Evolutionary conservation across 1,284 basidiomycete species (phyloP).

Genomic region (Entoloma clypeatum): DNA sequence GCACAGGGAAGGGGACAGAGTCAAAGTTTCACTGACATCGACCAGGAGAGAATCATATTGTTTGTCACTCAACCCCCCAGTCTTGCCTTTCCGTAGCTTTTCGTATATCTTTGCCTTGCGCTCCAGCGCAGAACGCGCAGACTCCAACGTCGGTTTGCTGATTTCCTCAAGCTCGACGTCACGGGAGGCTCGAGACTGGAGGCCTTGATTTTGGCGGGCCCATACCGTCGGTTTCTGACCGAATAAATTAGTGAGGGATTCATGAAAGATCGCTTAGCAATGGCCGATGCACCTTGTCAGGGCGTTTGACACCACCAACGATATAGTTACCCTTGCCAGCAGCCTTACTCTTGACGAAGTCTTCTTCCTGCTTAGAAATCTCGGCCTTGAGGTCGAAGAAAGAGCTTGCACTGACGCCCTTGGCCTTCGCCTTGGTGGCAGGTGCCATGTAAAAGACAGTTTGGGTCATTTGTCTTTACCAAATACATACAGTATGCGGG

Average conservation of each 20-base stretch:
- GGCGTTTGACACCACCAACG: slow-evolving; percentile 54
- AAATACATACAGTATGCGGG: too few species aligned
- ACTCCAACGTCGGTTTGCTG: slow-evolving; percentile 65
- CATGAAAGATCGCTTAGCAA: background rate
- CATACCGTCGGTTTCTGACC: slow-evolving; percentile 68
- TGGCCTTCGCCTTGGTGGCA: slow-evolving; percentile 53
- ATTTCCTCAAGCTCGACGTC: slow-evolving; percentile 66
- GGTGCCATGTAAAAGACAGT: too few species aligned
- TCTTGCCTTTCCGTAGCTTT: slow-evolving; percentile 75
- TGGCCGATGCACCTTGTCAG: slow-evolving; percentile 54
- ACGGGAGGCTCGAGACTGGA: slow-evolving; percentile 53
- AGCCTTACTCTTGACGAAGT: slow-evolving; percentile 56
- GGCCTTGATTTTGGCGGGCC: slow-evolving; percentile 69
- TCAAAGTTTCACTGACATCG: slow-evolving; percentile 58
- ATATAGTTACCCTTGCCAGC: slow-evolving; percentile 47
- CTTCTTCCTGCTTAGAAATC: slow-evolving; percentile 61
- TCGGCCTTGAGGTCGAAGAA: slow-evolving; percentile 78
- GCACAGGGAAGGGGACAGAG: background rate
- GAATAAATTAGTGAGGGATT: background rate
- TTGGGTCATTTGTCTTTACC: too few species aligned
- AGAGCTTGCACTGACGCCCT: slow-evolving; percentile 64
- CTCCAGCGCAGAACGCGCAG: slow-evolving; percentile 64
- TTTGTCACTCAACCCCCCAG: slow-evolving; percentile 72
- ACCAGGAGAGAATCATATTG: slow-evolving; percentile 76
- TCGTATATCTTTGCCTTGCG: slow-evolving; percentile 84